A percentile compares a stretch with the other conserved stretches of the same genome.
Evolutionary conservation across 2,329 filamentous ascomycete species (phyloP).

Genomic region (Claviceps pusilla): DNA sequence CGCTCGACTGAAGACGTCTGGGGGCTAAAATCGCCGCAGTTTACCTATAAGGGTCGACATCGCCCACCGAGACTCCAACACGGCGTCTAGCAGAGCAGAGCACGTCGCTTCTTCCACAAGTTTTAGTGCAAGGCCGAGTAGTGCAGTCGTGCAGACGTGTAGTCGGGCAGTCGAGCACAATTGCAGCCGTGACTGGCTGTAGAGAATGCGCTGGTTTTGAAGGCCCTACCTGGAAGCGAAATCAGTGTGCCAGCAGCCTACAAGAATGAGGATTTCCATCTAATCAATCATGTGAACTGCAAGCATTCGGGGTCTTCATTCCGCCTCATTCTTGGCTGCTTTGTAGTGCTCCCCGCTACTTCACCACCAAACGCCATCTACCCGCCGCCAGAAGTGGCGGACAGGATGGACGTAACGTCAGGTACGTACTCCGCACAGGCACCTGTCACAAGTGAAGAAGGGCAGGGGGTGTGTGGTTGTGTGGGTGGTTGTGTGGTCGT

Average conservation of each 20-base stretch:
- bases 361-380: slow-evolving; percentile 2
- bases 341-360: slow-evolving; percentile 1
- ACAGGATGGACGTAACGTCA: neutral
- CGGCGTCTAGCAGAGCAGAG: neutral
- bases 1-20: neutral
- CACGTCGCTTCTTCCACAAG: neutral
- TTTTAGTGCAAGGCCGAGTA: neutral
- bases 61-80: neutral
- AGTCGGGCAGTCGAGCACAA: no score
- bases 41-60: neutral
- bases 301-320: neutral
- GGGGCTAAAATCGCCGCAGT: neutral
- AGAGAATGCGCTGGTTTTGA: no score
- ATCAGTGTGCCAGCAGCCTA: neutral
- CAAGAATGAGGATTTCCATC: neutral
- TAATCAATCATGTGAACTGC: neutral
- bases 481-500: neutral
- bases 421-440: neutral
- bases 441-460: neutral
- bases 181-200: no score
- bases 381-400: slow-evolving; percentile 4
- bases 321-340: neutral
- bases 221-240: neutral
- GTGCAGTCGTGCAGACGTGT: no score
- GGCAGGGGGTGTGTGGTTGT: neutral